phyloP scores from a whole-genome alignment of 805 yeast species.

The Teunomyces pallodes region DNA sequence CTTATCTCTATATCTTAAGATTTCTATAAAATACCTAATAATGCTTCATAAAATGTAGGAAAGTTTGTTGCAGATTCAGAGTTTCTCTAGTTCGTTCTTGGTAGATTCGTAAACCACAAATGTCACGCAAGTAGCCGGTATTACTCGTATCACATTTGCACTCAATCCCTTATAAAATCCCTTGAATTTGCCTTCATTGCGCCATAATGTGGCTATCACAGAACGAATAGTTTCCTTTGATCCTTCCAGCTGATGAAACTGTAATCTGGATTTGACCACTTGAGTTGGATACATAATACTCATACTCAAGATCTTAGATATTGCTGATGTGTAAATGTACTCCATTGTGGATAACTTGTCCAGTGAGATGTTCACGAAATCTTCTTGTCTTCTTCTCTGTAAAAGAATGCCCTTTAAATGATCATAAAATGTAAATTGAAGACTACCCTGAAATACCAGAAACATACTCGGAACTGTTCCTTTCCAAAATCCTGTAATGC shows the following conservation, averaged over 20 bases:
- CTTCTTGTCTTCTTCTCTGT: conserved; percentile 1
- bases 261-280: conserved; percentile 74
- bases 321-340: conserved; percentile 63
- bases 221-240: conserved; percentile 14
- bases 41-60: background rate
- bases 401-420: conserved; percentile 50
- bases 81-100: conserved; percentile 7
- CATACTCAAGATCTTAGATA: conserved; percentile 68
- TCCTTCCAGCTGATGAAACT: conserved; percentile 29
- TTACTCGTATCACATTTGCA: conserved; percentile 75
- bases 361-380: background rate
- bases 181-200: conserved; percentile 47
- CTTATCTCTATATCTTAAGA: background rate
- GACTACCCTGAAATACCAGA: conserved; percentile 85
- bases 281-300: conserved; percentile 79
- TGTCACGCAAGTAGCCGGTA: conserved; percentile 92
- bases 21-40: background rate
- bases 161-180: conserved; percentile 85
- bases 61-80: background rate
- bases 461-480: conserved; percentile 74
- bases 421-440: conserved; percentile 86
- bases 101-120: conserved; percentile 78
- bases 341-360: conserved; percentile 47
- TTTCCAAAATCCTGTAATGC: conserved; percentile 61
- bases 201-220: conserved; percentile 41